Evolutionary conservation across 2,329 filamentous ascomycete species (phyloP), one percentile per base, ranked within the genome.

Genomic region (Pyrenophora tritici-repentis): DNA sequence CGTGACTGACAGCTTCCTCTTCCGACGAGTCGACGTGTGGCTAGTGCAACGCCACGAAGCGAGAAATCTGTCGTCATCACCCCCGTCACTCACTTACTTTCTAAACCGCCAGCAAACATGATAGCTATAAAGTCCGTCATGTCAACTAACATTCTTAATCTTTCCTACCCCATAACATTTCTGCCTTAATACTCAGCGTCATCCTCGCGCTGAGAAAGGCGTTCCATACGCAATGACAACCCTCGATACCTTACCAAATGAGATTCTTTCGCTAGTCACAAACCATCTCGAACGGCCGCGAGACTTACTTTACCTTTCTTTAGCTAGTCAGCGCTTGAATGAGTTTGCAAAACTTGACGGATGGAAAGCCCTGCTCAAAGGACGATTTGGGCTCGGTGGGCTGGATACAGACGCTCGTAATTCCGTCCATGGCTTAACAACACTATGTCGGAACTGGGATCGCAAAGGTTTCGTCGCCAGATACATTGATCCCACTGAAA

Each of bases 401-500:
- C 50, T 69, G 14, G 65, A 67, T 22, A 34, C 54, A 8, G 66
- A 73, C 32, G 68, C 70, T 16, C 57, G 38, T 9, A 62, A 49
- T n/a, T 76, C 78, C n/a, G 78, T 79, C 2, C 79, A 79, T 42
- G 79, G 80, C 7, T 66, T 85, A 42, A 82, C 81, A 1, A 82
- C 81, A 2, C 73, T 84, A 3, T 82, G 82, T 10, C 77, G 80
- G 24, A 83, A 84, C 14, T 79, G 83, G 74, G 80, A 84, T 50
- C 76, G 79, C 38, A 78, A 80, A 60, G 82, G 81, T 1, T 76
- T 86, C 16, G 67, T 84, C 14, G 81, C 81, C 32, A 76, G 81
- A 45, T 81, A 81, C 58, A 68, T 85, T 14, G 73, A 79, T 34
- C 81, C 78, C 0, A 53, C 64, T 3, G 62, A 64, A 8, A 64